Evolutionary conservation across 495 filamentous ascomycete species (phyloP).

Genomic region (Chaetomium tenue): DNA sequence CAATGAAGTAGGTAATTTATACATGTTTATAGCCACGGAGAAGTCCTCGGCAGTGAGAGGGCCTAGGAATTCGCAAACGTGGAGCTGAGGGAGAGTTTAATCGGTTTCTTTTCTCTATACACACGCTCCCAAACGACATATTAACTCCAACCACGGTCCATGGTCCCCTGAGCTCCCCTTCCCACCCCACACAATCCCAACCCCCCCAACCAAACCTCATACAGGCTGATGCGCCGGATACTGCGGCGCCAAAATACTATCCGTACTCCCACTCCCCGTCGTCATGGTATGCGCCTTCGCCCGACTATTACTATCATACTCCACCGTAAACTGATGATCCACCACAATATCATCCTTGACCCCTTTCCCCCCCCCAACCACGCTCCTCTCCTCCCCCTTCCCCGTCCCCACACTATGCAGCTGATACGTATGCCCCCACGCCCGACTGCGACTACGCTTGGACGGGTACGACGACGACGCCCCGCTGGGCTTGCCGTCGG

Average conservation of each 20-base stretch:
- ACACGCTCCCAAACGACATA: too few relatives aligned
- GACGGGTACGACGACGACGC: neutral
- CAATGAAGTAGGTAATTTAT: too few relatives aligned
- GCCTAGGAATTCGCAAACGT: too few relatives aligned
- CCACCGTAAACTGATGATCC: neutral
- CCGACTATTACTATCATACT: neutral
- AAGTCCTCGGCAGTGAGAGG: too few relatives aligned
- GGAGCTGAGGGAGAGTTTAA: too few relatives aligned
- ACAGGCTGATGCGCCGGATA: constrained; percentile 6
- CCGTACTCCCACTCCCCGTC: neutral
- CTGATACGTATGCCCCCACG: constrained; percentile 10
- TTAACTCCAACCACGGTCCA: too few relatives aligned
- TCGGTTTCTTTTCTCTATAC: neutral
- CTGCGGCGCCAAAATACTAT: constrained; percentile 9
- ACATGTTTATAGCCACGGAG: too few relatives aligned
- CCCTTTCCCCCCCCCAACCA: neutral
- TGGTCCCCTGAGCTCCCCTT: too few relatives aligned
- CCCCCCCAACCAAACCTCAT: neutral
- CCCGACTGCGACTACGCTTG: neutral
- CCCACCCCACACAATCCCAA: too few relatives aligned
- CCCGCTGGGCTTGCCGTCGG: neutral
- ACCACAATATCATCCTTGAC: constrained; percentile 6
- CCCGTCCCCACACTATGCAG: constrained; percentile 1
- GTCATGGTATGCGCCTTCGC: neutral
- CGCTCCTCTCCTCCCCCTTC: neutral